These are phyloP conservation scores for Polygonum maritimum DNA, from an alignment of 148 eudicot species.

Conservation along the genomic window DNA sequence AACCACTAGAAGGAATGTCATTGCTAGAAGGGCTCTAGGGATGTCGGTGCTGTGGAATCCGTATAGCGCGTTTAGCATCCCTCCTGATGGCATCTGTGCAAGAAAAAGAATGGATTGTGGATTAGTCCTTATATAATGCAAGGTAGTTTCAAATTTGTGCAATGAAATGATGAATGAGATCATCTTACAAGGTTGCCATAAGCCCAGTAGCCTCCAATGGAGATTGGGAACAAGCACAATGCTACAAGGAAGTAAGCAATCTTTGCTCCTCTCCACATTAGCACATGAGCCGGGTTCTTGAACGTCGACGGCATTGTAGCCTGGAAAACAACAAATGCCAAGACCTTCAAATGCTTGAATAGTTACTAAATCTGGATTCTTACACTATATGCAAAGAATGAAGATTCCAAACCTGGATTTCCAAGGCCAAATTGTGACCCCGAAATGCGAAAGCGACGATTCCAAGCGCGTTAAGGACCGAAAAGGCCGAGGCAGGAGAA, in stretches of 20 bases:
- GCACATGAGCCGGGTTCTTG: conserved; percentile 17
- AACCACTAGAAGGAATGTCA: conserved; percentile 16
- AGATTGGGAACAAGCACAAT: conserved; percentile 19
- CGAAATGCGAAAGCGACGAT: conserved; percentile 20
- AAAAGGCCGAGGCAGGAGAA: conserved; percentile 34
- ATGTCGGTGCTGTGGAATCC: conserved; percentile 14
- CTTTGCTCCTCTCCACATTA: conserved; percentile 31
- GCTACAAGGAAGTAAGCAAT: conserved; percentile 21
- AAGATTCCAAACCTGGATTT: conserved; percentile 20
- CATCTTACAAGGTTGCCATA: conserved; percentile 23
- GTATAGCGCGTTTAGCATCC: conserved; percentile 19
- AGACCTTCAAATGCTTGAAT: not conserved
- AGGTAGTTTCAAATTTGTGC: not conserved
- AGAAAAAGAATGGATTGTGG: not conserved
- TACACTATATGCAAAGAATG: not conserved
- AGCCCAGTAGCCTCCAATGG: conserved; percentile 31
- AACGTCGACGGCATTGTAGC: conserved; percentile 27
- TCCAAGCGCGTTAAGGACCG: conserved; percentile 19
- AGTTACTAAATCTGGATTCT: too few relatives aligned
- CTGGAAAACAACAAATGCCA: conserved; percentile 11
- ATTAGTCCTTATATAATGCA: too few relatives aligned
- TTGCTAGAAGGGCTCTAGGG: conserved; percentile 15
- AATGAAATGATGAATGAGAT: not conserved
- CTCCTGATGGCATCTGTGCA: conserved; percentile 25
- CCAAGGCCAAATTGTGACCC: conserved; percentile 30